Conservation (phyloP, 164 flowering plant species). For the Kalanchoe fedtschenkoi region DNA sequence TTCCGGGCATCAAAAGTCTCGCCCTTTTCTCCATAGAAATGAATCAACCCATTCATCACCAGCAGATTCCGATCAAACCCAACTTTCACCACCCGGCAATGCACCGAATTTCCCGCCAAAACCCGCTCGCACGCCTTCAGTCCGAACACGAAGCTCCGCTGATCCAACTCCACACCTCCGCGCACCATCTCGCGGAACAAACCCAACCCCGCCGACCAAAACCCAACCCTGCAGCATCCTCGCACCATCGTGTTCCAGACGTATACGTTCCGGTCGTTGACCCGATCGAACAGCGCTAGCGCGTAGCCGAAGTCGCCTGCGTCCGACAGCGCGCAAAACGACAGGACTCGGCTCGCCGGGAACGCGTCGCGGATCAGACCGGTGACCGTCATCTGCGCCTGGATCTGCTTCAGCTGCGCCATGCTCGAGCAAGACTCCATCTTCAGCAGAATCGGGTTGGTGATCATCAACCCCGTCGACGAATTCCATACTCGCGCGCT, state of each 20-base stretch:
- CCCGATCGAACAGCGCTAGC: constrained; percentile 25
- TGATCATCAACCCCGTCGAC: not conserved
- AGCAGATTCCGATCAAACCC: constrained; percentile 36
- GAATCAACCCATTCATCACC: constrained; percentile 45
- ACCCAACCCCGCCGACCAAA: constrained; percentile 20
- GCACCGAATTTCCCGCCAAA: constrained; percentile 28
- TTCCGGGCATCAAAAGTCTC: constrained; percentile 22
- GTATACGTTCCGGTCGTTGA: constrained; percentile 37
- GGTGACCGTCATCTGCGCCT: constrained; percentile 1
- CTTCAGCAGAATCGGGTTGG: not conserved
- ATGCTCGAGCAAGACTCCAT: constrained; percentile 5
- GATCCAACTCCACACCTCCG: constrained; percentile 35
- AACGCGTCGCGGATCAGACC: constrained; percentile 26
- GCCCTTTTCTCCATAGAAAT: constrained; percentile 32
- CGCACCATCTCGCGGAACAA: constrained; percentile 37
- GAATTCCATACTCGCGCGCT: too few species aligned
- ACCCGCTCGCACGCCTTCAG: constrained; percentile 39
- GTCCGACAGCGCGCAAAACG: constrained; percentile 50
- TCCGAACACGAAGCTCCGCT: constrained; percentile 40
- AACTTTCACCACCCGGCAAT: constrained; percentile 30
- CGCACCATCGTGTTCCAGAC: constrained; percentile 67
- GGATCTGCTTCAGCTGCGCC: constrained; percentile 5
- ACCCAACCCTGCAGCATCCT: constrained; percentile 22
- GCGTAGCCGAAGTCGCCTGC: constrained; percentile 43
- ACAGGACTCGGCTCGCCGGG: constrained; percentile 46